Conservation (phyloP, 805 yeast genomes). For the Metschnikowia santaceciliae region DNA sequence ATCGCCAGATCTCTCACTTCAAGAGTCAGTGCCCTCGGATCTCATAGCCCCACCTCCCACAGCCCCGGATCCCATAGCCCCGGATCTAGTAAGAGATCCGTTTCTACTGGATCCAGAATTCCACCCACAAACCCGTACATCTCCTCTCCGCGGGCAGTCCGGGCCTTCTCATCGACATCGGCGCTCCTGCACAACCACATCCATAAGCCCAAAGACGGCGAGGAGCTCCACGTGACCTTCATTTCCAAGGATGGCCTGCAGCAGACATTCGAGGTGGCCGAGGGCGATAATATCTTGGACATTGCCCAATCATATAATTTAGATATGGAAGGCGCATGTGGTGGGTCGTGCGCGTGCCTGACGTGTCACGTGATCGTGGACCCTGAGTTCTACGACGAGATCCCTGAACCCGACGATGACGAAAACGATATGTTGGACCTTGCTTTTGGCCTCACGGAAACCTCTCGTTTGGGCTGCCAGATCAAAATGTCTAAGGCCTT, state of each 20-base stretch:
- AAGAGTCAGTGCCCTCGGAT: too few relatives aligned
- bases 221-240: conserved; percentile 77
- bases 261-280: conserved; percentile 77
- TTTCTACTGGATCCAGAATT: too few relatives aligned
- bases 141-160: neutral
- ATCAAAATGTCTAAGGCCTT: conserved; percentile 82
- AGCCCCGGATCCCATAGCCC: too few relatives aligned
- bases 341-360: conserved; percentile 98
- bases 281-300: conserved; percentile 87
- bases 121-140: neutral
- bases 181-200: conserved; percentile 74
- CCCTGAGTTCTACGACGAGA: conserved; percentile 85
- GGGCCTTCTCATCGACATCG: neutral
- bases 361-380: conserved; percentile 97
- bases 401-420: conserved; percentile 95
- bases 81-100: too few relatives aligned
- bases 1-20: too few relatives aligned
- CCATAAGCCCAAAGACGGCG: conserved; percentile 89
- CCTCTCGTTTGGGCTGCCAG: conserved; percentile 94
- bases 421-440: conserved; percentile 98
- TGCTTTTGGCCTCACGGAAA: conserved; percentile 96
- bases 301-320: conserved; percentile 91
- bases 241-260: conserved; percentile 90
- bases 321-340: conserved; percentile 98
- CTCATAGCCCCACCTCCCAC: too few relatives aligned